phyloP scores from a whole-genome alignment of 1,284 basidiomycete species.

The Clitocybe nebularis region DNA sequence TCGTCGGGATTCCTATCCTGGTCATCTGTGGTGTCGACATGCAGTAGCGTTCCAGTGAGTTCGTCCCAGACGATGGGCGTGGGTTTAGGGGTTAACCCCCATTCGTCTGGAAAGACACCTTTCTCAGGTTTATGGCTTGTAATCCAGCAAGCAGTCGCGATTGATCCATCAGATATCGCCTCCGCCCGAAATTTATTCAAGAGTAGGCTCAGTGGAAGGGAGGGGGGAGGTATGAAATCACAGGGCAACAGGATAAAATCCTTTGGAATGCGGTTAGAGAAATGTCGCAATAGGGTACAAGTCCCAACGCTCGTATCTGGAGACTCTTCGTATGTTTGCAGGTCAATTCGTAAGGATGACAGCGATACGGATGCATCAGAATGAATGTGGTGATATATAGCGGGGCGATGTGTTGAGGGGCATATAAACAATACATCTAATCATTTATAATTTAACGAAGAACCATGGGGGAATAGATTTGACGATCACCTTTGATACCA shows the following conservation, averaged over 20 bases:
- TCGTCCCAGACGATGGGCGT: slow-evolving; percentile 66
- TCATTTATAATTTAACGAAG: slow-evolving; percentile 13
- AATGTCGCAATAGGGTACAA: slow-evolving; percentile 65
- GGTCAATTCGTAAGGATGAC: slow-evolving; percentile 63
- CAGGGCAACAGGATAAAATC: slow-evolving; percentile 93
- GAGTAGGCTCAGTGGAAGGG: slow-evolving; percentile 65
- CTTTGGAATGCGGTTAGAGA: slow-evolving; percentile 63
- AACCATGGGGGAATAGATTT: slow-evolving; percentile 21
- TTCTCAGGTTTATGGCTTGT: slow-evolving; percentile 54
- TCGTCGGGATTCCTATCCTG: slow-evolving; percentile 68
- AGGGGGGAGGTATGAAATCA: slow-evolving; percentile 80
- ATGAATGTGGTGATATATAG: slow-evolving; percentile 79
- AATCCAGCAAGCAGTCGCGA: slow-evolving; percentile 81
- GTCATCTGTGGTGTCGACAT: slow-evolving; percentile 66
- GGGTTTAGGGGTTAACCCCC: slow-evolving; percentile 44
- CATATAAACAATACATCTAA: slow-evolving; percentile 85
- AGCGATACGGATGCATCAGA: slow-evolving; percentile 53
- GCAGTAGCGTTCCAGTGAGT: slow-evolving; percentile 60
- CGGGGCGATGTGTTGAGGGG: slow-evolving; percentile 67
- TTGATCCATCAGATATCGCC: slow-evolving; percentile 56
- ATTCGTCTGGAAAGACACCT: slow-evolving; percentile 56
- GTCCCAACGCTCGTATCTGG: slow-evolving; percentile 63
- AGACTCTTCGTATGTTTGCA: slow-evolving; percentile 74
- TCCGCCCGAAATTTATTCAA: slow-evolving; percentile 82
- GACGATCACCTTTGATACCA: slow-evolving; percentile 72